Conservation (phyloP, 2,329 filamentous ascomycete species). For the Claviceps sp. region DNA sequence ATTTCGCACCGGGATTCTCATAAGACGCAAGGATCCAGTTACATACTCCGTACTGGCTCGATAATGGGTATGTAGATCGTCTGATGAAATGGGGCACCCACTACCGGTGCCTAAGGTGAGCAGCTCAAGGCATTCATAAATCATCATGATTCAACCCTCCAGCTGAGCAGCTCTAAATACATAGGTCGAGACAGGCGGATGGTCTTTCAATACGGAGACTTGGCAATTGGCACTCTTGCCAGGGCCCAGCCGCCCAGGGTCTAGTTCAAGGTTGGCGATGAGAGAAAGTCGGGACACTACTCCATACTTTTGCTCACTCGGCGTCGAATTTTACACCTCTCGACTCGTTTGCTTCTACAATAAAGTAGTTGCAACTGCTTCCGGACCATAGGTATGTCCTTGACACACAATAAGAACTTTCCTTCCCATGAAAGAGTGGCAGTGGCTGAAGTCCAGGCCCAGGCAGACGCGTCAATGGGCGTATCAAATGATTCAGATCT, state of each 20-base stretch:
- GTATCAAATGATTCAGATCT: neutral
- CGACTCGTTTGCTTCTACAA: neutral
- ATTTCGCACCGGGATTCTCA: neutral
- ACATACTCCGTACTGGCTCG: neutral
- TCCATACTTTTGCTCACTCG: neutral
- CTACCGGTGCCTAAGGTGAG: neutral
- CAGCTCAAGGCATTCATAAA: neutral
- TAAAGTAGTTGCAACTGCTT: neutral
- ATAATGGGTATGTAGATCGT: neutral
- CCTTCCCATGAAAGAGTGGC: neutral
- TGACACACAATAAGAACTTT: neutral
- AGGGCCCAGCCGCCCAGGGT: too few relatives aligned
- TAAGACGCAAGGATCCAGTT: neutral
- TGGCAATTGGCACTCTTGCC: neutral
- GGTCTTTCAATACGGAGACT: neutral
- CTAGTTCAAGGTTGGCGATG: neutral
- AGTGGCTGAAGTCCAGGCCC: neutral
- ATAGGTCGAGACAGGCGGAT: neutral
- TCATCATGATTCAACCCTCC: neutral
- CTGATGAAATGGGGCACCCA: neutral
- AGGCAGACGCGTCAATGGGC: neutral
- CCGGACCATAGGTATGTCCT: neutral
- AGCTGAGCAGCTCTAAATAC: neutral
- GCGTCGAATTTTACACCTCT: neutral
- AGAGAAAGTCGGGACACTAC: neutral